A percentile compares a stretch with the other conserved stretches of the same genome.
These are phyloP conservation scores for Fraxinus sp. DNA, from an alignment of 305 asterid species.

Conservation along the genomic window DNA sequence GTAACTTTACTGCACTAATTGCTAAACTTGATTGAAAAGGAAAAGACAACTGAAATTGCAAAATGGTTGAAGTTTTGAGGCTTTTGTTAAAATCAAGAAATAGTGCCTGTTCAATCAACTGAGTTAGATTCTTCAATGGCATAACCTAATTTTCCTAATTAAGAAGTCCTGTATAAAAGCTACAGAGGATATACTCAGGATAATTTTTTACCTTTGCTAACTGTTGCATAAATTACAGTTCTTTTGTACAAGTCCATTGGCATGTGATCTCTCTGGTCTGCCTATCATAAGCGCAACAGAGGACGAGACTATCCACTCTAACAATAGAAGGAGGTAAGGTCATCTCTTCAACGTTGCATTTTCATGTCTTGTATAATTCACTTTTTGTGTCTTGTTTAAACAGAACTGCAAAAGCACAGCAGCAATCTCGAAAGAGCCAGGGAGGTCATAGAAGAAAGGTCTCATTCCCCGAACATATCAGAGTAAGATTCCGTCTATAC, in stretches of 20 bases:
- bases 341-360: neutral
- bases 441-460: constrained; percentile 45
- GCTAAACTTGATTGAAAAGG: neutral
- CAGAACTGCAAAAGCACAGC: constrained; percentile 35
- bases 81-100: neutral
- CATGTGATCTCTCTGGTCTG: constrained; percentile 52
- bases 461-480: constrained; percentile 40
- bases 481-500: constrained; percentile 22
- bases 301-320: constrained; percentile 33
- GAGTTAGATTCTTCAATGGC: neutral
- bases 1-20: neutral
- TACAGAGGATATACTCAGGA: neutral
- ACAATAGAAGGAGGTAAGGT: constrained; percentile 48
- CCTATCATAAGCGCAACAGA: constrained; percentile 37
- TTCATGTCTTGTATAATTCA: neutral
- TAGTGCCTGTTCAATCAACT: neutral
- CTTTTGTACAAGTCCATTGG: constrained; percentile 54
- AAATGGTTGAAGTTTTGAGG: neutral
- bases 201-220: neutral
- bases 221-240: constrained; percentile 37
- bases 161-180: neutral
- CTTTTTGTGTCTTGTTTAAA: constrained; percentile 13
- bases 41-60: neutral
- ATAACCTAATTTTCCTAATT: neutral
- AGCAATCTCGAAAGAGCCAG: constrained; percentile 26